A percentile compares a stretch with the other conserved stretches of the same genome.
Evolutionary conservation across 768 basidiomycete genomes (phyloP).

Genomic region (Auriscalpium orientale): DNA sequence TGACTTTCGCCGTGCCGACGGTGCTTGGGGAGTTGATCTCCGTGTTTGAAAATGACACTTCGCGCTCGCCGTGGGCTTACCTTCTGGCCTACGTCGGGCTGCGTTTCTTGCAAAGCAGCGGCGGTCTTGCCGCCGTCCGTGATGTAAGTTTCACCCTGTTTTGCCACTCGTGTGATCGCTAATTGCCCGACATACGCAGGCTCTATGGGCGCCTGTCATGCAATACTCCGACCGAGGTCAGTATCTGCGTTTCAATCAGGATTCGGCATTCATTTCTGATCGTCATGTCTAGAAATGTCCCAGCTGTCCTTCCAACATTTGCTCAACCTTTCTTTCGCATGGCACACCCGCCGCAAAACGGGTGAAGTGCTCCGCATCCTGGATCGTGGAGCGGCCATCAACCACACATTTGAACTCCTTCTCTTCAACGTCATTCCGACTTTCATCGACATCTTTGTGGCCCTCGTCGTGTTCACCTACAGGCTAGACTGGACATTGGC

Average conservation of each 20-base stretch:
- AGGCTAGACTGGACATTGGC: conserved; percentile 62
- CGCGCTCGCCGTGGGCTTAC: conserved; percentile 56
- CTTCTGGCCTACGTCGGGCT: conserved; percentile 62
- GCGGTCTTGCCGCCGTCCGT: conserved; percentile 64
- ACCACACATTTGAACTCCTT: conserved; percentile 71
- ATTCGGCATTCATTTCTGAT: conserved; percentile 1
- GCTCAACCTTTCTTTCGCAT: conserved; percentile 77
- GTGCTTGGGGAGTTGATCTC: conserved; percentile 59
- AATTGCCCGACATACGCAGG: conserved; percentile 26
- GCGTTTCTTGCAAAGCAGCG: conserved; percentile 68
- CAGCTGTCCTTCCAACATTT: conserved; percentile 81
- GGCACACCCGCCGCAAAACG: conserved; percentile 77
- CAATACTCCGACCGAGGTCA: conserved; percentile 74
- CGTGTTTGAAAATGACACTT: conserved; percentile 41
- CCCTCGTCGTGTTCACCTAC: conserved; percentile 56
- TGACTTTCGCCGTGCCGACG: conserved; percentile 67
- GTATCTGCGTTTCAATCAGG: conserved; percentile 7
- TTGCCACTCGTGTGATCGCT: neutral
- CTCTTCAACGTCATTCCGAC: conserved; percentile 83
- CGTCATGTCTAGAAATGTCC: conserved; percentile 59
- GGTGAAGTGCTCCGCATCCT: conserved; percentile 80
- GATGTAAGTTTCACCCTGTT: conserved; percentile 20
- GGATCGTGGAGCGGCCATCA: conserved; percentile 81
- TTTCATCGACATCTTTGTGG: conserved; percentile 70
- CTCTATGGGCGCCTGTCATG: conserved; percentile 83